Conservation (phyloP, 148 eudicot genomes). For the Polygonum aviculare region DNA sequence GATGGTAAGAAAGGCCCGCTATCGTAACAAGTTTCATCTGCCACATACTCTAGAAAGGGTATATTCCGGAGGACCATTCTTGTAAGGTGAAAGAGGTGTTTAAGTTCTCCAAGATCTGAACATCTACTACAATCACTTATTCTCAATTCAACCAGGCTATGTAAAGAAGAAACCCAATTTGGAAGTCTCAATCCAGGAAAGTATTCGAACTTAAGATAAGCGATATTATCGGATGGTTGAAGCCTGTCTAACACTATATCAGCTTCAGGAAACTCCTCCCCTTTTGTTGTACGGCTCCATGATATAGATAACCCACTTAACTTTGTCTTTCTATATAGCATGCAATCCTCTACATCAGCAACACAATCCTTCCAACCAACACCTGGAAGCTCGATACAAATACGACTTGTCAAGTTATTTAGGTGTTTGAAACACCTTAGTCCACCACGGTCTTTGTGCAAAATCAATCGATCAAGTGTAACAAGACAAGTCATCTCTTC, state of each 20-base stretch:
- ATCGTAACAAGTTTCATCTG: background rate
- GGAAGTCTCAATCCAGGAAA: background rate
- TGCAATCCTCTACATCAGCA: background rate
- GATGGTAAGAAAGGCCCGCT: constrained; percentile 24
- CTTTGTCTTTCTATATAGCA: background rate
- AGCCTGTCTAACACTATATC: background rate
- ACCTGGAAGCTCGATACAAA: background rate
- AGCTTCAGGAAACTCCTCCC: background rate
- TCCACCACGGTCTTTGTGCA: background rate
- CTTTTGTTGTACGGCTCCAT: background rate
- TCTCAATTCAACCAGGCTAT: background rate
- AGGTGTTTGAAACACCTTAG: background rate
- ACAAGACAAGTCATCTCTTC: constrained; percentile 11
- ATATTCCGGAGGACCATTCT: background rate
- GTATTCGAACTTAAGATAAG: background rate
- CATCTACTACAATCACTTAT: background rate
- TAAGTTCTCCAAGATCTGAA: background rate
- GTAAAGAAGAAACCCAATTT: background rate
- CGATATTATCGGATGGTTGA: background rate
- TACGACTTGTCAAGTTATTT: background rate
- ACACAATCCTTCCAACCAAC: background rate
- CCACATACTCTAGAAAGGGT: background rate
- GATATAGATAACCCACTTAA: background rate
- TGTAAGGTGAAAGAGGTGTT: background rate
- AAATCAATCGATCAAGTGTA: constrained; percentile 4